phyloP scores from a whole-genome alignment of 2,329 filamentous ascomycete genomes.

The Pestalotiopsis sp. region DNA sequence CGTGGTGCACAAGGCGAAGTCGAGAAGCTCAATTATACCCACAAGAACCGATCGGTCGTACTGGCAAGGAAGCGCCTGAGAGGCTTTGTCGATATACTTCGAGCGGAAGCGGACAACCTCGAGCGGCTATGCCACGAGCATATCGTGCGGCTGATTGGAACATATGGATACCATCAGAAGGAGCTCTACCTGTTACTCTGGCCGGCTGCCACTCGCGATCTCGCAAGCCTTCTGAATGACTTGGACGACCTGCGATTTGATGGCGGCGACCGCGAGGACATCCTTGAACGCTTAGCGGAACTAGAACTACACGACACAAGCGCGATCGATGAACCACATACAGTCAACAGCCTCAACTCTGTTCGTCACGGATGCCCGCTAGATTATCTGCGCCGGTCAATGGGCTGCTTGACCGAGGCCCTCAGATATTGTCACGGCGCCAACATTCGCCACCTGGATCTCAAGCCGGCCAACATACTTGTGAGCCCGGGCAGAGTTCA shows the following conservation, averaged over 20 bases:
- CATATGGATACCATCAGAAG: slow-evolving; percentile 40
- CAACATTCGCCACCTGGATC: slow-evolving; percentile 45
- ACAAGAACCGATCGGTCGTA: slow-evolving; percentile 36
- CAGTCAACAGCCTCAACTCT: slow-evolving; percentile 18
- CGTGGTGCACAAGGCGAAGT: slow-evolving; percentile 43
- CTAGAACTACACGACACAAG: slow-evolving; percentile 39
- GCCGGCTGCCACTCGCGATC: slow-evolving; percentile 47
- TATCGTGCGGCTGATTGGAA: slow-evolving; percentile 47
- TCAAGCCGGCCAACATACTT: slow-evolving; percentile 50
- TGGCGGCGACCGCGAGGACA: slow-evolving; percentile 40
- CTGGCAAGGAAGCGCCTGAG: slow-evolving; percentile 46
- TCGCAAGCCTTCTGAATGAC: slow-evolving; percentile 42
- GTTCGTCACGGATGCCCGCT: slow-evolving; percentile 32
- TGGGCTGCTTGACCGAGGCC: slow-evolving; percentile 46
- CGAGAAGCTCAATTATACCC: slow-evolving; percentile 38
- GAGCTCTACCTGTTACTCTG: slow-evolving; percentile 47
- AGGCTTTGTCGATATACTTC: slow-evolving; percentile 39
- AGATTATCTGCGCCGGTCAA: slow-evolving; percentile 40
- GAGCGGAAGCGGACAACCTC: slow-evolving; percentile 48
- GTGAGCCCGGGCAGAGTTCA: slow-evolving; percentile 45
- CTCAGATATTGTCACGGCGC: slow-evolving; percentile 42
- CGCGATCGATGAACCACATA: slow-evolving; percentile 30
- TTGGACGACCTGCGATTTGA: slow-evolving; percentile 39
- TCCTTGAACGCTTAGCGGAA: slow-evolving; percentile 35
- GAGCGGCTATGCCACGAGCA: slow-evolving; percentile 47